Conservation (phyloP, 2,329 filamentous ascomycete genomes). For the Aspergillus caelatus region DNA sequence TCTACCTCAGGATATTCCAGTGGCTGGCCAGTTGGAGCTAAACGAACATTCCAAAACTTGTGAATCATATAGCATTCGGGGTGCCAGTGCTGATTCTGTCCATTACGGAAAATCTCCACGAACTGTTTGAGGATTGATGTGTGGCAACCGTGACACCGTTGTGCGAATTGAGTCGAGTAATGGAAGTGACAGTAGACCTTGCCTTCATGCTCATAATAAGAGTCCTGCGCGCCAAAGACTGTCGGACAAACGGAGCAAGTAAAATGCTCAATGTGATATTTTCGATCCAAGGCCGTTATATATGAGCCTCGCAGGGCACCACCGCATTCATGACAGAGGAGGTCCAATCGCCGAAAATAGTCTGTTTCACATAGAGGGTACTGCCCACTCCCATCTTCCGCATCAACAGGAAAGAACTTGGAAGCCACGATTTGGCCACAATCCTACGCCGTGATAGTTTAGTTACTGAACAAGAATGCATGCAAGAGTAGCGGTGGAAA, state of each 20-base stretch:
- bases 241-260: slow-evolving; percentile 96
- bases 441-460: slow-evolving; percentile 62
- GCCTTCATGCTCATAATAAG: slow-evolving; percentile 97
- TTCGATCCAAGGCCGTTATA: slow-evolving; percentile 94
- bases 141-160: slow-evolving; percentile 94
- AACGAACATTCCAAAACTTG: slow-evolving; percentile 98
- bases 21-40: slow-evolving; percentile 64
- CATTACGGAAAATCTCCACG: slow-evolving; percentile 97
- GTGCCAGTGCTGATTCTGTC: slow-evolving; percentile 98
- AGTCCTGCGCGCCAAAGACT: slow-evolving; percentile 97
- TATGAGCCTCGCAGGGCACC: slow-evolving; percentile 94
- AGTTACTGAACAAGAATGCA: slow-evolving; percentile 10
- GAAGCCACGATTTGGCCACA: slow-evolving; percentile 96
- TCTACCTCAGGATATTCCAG: slow-evolving; percentile 50
- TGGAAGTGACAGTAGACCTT: slow-evolving; percentile 98
- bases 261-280: slow-evolving; percentile 99
- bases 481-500: slow-evolving; percentile 23
- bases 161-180: slow-evolving; percentile 96
- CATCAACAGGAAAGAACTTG: slow-evolving; percentile 97
- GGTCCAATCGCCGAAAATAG: slow-evolving; percentile 89
- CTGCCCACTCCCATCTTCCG: slow-evolving; percentile 78
- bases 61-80: slow-evolving; percentile 99
- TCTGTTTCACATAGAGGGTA: slow-evolving; percentile 98
- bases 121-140: slow-evolving; percentile 98
- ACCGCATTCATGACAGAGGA: slow-evolving; percentile 89